Evolutionary conservation across 805 yeast genomes (phyloP), one percentile per base, ranked within the genome.

Genomic region (Myxozyma lipomycoides): DNA sequence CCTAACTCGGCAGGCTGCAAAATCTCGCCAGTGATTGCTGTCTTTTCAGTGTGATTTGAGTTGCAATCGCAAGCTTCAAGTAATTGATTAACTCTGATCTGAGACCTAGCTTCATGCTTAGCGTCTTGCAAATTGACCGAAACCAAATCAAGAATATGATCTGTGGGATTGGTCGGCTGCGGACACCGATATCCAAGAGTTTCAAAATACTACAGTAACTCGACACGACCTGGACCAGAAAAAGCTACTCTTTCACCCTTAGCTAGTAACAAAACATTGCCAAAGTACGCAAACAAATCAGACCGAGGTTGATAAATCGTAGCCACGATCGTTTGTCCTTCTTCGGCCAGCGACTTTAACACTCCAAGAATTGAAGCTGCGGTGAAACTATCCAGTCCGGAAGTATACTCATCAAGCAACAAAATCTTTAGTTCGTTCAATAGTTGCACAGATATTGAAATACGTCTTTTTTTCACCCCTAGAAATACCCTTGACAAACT

Each of bases 271-370:
- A 86, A 67, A n/a, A 88, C 73, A 15, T 84, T 77, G 3, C 88
- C 91, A 70, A 88, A 86, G 49, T 70, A 70, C 17, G 73, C 65
- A 61, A 84, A 81, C 58, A 85, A 68, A 51, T 79, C 84, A 26
- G 78, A 77, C 56, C 86, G 78, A 1, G 96, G 95, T 62, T 87
- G 96, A 66, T 87, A 95, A 45, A 88, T 85, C 0, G 95, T 86
- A 47, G 83, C 65, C 22, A 87, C 76, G 6, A 88, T 75, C 0
- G 95, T 85, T 10, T 82, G 79, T 4, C 82, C 79, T 26, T 74
- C 76, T 1, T 55, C 62, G 1, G 88, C 78, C 34, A 88, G 66
- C 2, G 73, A 71, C 45, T 78, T 72, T 50, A 87, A 70, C 36
- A 87, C 77, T 26, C 74, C 70, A 37, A 88, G 64, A 32, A 87